Percentiles rank a stretch among this genome's conserved stretches.
Conservation (phyloP, 805 yeast genomes). For the Sugiyamaella valdiviana region DNA sequence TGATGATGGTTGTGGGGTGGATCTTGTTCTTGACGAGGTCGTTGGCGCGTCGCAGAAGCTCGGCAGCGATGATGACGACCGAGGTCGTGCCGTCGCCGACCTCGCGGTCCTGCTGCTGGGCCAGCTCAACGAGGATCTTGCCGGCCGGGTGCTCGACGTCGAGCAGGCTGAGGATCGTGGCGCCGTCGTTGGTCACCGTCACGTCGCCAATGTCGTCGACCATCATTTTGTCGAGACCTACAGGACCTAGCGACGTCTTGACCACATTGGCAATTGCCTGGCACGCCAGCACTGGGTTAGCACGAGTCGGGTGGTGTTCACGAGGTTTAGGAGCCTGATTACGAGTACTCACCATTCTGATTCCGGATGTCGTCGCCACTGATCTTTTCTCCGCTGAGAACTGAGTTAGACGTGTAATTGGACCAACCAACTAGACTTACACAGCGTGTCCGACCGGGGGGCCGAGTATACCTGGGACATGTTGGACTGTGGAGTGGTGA, state of each 20-base stretch:
- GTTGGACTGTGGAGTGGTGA: background rate
- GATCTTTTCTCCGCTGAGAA: constrained; percentile 91
- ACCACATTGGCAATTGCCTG: constrained; percentile 77
- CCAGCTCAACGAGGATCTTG: constrained; percentile 90
- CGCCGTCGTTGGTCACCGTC: constrained; percentile 98
- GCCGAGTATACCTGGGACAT: constrained; percentile 65
- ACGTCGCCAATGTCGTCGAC: constrained; percentile 99
- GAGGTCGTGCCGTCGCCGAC: constrained; percentile 98
- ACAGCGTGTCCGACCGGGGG: constrained; percentile 85
- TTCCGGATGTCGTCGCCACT: constrained; percentile 95
- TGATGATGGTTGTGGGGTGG: constrained; percentile 96
- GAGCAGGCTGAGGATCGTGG: constrained; percentile 80
- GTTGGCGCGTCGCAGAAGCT: constrained; percentile 84
- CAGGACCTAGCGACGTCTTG: constrained; percentile 94
- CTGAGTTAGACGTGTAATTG: constrained; percentile 24
- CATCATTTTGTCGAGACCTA: constrained; percentile 95
- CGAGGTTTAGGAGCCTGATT: background rate
- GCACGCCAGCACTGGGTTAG: constrained; percentile 63
- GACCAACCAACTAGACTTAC: constrained; percentile 31
- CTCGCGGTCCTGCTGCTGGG: constrained; percentile 98
- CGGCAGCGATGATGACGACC: constrained; percentile 93
- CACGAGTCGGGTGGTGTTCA: background rate
- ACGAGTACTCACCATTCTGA: constrained; percentile 57
- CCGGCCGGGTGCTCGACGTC: constrained; percentile 99
- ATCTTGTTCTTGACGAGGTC: constrained; percentile 88